Evolutionary conservation across 495 filamentous ascomycete genomes (phyloP), one percentile per base, ranked within the genome.

Genomic region (Penicillium robsamsonii): DNA sequence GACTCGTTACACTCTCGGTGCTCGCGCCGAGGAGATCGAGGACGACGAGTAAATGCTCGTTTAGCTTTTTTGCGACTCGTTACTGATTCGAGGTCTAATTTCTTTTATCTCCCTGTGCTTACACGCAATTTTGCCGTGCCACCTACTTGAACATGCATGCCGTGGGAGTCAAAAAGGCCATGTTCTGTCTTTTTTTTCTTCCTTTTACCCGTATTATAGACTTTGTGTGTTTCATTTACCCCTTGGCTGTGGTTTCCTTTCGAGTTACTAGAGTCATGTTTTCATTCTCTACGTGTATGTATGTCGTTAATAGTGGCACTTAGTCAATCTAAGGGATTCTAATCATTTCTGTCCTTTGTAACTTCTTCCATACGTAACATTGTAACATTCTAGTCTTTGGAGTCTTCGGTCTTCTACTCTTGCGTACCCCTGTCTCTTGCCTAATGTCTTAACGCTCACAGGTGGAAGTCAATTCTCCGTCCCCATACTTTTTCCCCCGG

Each of bases 11-110:
- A 76, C 80, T 63, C 66, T 91, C 40, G 80, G 76, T 55, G 74
- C 81, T 53, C 84, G 82, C 69, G 75, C 84, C 44, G 78, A 80
- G n/a, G 83, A 83, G 46, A 81, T 83, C 47, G 87, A 88, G 67
- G 86, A 88, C 53, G 87, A 90, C 59, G 84, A 87, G 70, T 87
- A 81, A 71, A 75, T 53, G 53, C 52, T 63, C 35, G 33, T 13
- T 20, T 43, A 33, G 48, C 48, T 47, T 53, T 67, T 62, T 60
- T 58, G 46, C 48, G 56, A 57, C 66, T 69, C 66, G 66, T 59
- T 69, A 66, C 66, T 69, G 66, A 60, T 62, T 63, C 66, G 66
- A 69, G 56, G 35, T 64, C 55, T 55, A 64, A 61, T 70, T 65
- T 71, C 66, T 48, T 59, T 58, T 68, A 60, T 64, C 59, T 53